A percentile compares a stretch with the other conserved stretches of the same genome.
These are phyloP conservation scores for Xylariaceae sp. DNA, from an alignment of 2,329 filamentous ascomycete species.

Conservation along the genomic window DNA sequence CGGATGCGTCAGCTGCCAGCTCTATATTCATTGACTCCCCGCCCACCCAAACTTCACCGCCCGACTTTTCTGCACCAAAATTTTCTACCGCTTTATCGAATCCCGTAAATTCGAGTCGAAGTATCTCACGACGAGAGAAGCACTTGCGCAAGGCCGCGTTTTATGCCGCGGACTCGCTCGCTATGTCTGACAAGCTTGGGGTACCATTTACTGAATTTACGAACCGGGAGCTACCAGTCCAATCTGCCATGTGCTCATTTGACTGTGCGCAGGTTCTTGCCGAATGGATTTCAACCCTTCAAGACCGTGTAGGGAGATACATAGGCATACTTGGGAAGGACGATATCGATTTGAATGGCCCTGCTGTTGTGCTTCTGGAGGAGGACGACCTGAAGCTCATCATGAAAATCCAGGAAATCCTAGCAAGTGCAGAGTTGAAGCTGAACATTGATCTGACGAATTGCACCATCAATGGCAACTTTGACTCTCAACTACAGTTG, in stretches of 20 bases:
- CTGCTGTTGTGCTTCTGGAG: constrained; percentile 83
- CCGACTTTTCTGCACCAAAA: constrained; percentile 40
- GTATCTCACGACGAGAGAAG: constrained; percentile 69
- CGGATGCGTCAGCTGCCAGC: constrained; percentile 42
- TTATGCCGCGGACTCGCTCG: constrained; percentile 86
- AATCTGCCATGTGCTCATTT: constrained; percentile 86
- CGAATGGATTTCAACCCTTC: constrained; percentile 89
- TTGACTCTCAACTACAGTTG: constrained; percentile 51
- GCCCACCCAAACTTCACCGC: constrained; percentile 45
- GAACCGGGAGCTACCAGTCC: constrained; percentile 78
- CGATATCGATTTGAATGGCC: constrained; percentile 69
- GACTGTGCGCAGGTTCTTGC: constrained; percentile 91
- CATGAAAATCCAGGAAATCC: constrained; percentile 72
- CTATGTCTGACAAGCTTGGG: constrained; percentile 80
- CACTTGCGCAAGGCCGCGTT: constrained; percentile 92
- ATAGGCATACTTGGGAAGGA: constrained; percentile 82
- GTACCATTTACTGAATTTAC: constrained; percentile 80
- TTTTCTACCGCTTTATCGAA: constrained; percentile 29
- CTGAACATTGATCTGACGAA: constrained; percentile 53
- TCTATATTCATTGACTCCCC: constrained; percentile 48
- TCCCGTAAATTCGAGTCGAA: constrained; percentile 33
- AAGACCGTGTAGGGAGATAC: constrained; percentile 88
- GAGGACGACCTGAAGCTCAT: constrained; percentile 86
- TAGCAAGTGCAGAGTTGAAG: constrained; percentile 72
- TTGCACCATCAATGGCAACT: constrained; percentile 44